These are phyloP conservation scores for Pseudohyphozyma bogoriensis DNA, from an alignment of 768 basidiomycete genomes.

Conservation along the genomic window DNA sequence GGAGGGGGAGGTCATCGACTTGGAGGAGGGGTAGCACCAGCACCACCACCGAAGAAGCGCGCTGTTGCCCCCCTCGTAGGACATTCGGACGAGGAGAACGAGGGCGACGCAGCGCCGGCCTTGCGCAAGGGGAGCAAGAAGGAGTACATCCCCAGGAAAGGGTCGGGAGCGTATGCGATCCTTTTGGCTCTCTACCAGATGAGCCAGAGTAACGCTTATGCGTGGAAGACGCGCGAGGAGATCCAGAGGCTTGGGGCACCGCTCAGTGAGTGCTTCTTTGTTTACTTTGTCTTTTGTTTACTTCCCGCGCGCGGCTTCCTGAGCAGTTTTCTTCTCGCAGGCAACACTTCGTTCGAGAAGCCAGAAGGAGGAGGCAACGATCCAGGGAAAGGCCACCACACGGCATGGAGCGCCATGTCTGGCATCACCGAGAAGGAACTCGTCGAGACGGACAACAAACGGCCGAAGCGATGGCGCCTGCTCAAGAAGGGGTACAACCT, in stretches of 20 bases:
- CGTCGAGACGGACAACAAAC: constrained; percentile 3
- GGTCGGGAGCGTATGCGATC: constrained; percentile 22
- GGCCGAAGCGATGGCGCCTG: constrained; percentile 6
- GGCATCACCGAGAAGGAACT: constrained; percentile 5
- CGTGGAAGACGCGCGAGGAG: background rate
- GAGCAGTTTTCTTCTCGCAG: too few species aligned
- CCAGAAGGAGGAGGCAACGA: background rate
- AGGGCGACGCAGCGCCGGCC: background rate
- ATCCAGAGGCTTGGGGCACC: constrained; percentile 3
- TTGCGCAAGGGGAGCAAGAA: constrained; percentile 4
- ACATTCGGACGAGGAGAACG: background rate
- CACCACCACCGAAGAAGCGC: background rate
- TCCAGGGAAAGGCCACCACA: background rate
- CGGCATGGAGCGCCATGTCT: constrained; percentile 14
- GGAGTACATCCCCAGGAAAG: constrained; percentile 17
- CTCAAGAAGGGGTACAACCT: constrained; percentile 12
- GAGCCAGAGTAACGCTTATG: constrained; percentile 1
- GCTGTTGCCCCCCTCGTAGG: background rate
- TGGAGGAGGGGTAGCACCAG: background rate
- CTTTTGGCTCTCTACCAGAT: constrained; percentile 22
- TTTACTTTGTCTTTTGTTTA: too few species aligned
- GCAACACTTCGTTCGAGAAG: constrained; percentile 16
- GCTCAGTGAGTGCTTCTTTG: background rate
- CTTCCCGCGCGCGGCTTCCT: too few species aligned
- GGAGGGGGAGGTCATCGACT: background rate